phyloP scores from a whole-genome alignment of 2,329 filamentous ascomycete genomes.

The Scolecobasidium constrictum region DNA sequence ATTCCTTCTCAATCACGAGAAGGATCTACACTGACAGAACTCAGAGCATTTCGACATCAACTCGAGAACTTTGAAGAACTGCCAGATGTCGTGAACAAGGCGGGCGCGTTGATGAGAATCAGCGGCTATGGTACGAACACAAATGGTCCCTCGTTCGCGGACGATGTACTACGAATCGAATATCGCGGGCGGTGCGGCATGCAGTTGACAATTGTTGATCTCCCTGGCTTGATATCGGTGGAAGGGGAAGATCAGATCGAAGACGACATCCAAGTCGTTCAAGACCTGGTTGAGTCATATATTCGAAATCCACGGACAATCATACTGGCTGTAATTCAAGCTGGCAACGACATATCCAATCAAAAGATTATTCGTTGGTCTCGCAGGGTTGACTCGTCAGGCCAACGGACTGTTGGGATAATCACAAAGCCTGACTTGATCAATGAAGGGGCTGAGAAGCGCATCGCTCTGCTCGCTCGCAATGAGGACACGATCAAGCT shows the following conservation, averaged over 20 bases:
- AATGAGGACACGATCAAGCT: conserved; percentile 19
- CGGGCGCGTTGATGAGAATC: not conserved
- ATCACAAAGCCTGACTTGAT: conserved; percentile 11
- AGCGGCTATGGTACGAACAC: not conserved
- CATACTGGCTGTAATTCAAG: conserved; percentile 34
- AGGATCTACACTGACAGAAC: not conserved
- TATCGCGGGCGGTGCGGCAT: conserved; percentile 49
- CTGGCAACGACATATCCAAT: conserved; percentile 38
- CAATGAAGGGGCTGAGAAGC: conserved; percentile 13
- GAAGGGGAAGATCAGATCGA: conserved; percentile 35
- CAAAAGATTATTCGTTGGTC: conserved; percentile 42
- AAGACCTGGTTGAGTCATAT: conserved; percentile 32
- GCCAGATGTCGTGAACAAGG: not conserved
- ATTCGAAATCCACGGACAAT: conserved; percentile 32
- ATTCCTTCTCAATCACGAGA: not conserved
- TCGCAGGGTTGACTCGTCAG: not conserved
- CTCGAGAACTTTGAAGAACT: not conserved
- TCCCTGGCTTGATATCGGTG: conserved; percentile 46
- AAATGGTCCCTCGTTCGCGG: conserved; percentile 21
- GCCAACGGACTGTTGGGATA: conserved; percentile 12
- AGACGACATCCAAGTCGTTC: conserved; percentile 34
- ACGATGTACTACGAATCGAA: conserved; percentile 44
- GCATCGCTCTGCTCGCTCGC: conserved; percentile 17
- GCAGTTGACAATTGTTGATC: conserved; percentile 50
- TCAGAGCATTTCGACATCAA: not conserved